phyloP scores from a whole-genome alignment of 495 filamentous ascomycete genomes.

The Penicillium paradoxum region DNA sequence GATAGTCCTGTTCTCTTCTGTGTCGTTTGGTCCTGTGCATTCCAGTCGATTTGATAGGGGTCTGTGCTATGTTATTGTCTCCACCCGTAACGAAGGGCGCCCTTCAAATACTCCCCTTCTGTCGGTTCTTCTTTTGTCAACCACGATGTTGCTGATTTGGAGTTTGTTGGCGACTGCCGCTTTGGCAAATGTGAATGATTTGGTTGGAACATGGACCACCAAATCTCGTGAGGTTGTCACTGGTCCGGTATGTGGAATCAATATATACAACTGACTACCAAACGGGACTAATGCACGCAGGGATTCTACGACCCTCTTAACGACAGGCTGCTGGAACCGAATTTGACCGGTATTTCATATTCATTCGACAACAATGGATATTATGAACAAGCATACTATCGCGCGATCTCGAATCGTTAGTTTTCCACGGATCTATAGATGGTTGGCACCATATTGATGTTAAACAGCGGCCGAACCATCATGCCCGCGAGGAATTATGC shows the following conservation, averaged over 20 bases:
- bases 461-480: slow-evolving; percentile 52
- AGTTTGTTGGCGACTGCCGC: slow-evolving; percentile 26
- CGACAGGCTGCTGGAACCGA: slow-evolving; percentile 64
- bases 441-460: neutral
- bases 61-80: slow-evolving; percentile 7
- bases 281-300: slow-evolving; percentile 31
- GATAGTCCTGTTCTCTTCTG: no score
- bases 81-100: slow-evolving; percentile 12
- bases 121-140: slow-evolving; percentile 3
- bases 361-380: slow-evolving; percentile 69
- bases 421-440: slow-evolving; percentile 17
- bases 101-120: slow-evolving; percentile 15
- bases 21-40: neutral
- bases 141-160: slow-evolving; percentile 24
- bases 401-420: slow-evolving; percentile 69
- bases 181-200: slow-evolving; percentile 36
- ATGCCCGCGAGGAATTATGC: slow-evolving; percentile 67
- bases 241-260: slow-evolving; percentile 54
- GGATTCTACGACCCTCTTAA: slow-evolving; percentile 69
- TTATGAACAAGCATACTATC: slow-evolving; percentile 72
- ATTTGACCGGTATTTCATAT: slow-evolving; percentile 72
- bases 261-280: neutral
- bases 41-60: slow-evolving; percentile 6
- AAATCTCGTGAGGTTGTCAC: slow-evolving; percentile 70
- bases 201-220: slow-evolving; percentile 73